Percentiles rank a stretch among this genome's conserved stretches.
phyloP scores from a whole-genome alignment of 1,139 yeast species.

The Hansenula lynferdii region DNA sequence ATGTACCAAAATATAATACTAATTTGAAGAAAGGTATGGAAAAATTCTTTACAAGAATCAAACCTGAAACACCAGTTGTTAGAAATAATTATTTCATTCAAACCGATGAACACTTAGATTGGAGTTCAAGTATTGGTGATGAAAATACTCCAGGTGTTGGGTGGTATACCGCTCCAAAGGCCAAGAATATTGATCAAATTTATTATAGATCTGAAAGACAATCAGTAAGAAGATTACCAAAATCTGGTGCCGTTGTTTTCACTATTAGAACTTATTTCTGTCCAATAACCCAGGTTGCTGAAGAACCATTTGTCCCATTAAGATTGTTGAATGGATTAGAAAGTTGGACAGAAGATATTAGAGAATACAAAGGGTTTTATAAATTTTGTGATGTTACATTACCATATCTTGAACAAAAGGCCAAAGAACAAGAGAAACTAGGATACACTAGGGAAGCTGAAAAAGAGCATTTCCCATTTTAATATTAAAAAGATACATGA shows the following conservation, averaged over 20 bases:
- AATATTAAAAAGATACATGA: too few relatives aligned
- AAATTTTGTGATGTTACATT: slow-evolving; percentile 48
- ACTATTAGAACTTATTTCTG: slow-evolving; percentile 62
- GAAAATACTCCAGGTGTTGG: slow-evolving; percentile 44
- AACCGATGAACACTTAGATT: slow-evolving; percentile 64
- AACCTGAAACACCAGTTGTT: slow-evolving; percentile 58
- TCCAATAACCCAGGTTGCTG: slow-evolving; percentile 50
- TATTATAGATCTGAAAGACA: slow-evolving; percentile 60
- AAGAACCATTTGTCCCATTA: slow-evolving; percentile 56
- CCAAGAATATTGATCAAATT: slow-evolving; percentile 35
- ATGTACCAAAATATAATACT: slow-evolving; percentile 67
- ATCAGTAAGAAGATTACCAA: slow-evolving; percentile 61
- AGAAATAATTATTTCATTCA: slow-evolving; percentile 75
- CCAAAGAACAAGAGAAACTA: slow-evolving; percentile 43
- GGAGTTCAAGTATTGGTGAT: slow-evolving; percentile 42
- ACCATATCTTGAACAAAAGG: slow-evolving; percentile 49
- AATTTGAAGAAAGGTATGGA: slow-evolving; percentile 71
- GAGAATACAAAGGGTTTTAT: slow-evolving; percentile 52
- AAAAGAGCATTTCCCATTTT: background rate
- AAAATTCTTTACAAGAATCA: slow-evolving; percentile 61
- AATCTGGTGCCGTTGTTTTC: slow-evolving; percentile 53
- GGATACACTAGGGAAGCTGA: slow-evolving; percentile 31
- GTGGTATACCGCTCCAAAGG: slow-evolving; percentile 38
- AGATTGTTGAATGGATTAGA: slow-evolving; percentile 52
- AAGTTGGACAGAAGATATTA: slow-evolving; percentile 57